Base-by-base conservation (phyloP, 2,329 filamentous ascomycete genomes). In the Penicillium olsonii region DNA sequence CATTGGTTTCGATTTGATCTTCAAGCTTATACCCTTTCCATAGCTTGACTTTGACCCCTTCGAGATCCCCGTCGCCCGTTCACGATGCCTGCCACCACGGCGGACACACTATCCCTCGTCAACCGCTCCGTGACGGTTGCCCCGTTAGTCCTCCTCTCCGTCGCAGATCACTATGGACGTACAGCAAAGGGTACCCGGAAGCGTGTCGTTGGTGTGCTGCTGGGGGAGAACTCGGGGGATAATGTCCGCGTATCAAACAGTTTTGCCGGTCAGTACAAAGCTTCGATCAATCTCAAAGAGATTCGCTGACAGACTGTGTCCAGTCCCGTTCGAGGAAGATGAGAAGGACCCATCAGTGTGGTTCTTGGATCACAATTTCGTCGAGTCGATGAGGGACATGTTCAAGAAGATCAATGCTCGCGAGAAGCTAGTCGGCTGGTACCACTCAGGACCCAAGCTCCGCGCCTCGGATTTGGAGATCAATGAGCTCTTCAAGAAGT, bases 381-480 rank as follows among this genome's bases (percentile, higher is more conserved):
- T 99, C 73, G 94, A 99, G 76, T 90, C 87, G 63, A 99, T 99
- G 94, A 95, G 94, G 77, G 94, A 97, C 75, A 99, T 99, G 94
- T 99, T 99, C 83, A 99, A 99, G 81, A 97, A 97, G 78, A 92
- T 99, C 81, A 99, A 99, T 78, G 94, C 94, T 54, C 82, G 90
- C 57, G 94, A 99, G 79, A 97, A 97, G 84, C 83, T 99, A 72
- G 95, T 99, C 81, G 94, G 94, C 68, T 99, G 94, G 94, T 99
- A 99, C 75, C 94, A 99, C 76, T 95, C 94, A 17, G 94, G 94
- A 35, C 94, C 94, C 33, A 99, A 97, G 81, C 81, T 99, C 67
- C 86, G 94, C 69, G 92, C 92, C 48, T 96, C 94, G 38, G 94
- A 99, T 79, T 78, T 99, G 61, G 90, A 97, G 78, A 96, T 99